Conservation (phyloP, 208 protist species). For the Crithidia thermophila region DNA sequence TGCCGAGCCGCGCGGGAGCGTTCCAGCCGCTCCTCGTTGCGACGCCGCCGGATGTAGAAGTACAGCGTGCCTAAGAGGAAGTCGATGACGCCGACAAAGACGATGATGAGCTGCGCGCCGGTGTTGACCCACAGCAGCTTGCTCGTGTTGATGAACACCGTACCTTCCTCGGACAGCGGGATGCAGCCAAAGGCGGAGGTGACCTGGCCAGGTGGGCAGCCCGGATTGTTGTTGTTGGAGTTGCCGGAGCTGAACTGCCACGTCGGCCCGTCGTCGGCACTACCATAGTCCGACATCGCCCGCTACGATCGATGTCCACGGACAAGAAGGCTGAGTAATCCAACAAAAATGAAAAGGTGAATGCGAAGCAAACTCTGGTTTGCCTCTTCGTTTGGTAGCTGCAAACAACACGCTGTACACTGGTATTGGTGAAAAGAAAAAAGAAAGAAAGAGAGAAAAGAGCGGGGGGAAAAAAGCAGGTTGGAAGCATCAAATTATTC, state of each 20-base stretch:
- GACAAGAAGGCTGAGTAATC: neutral
- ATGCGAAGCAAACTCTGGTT: no score
- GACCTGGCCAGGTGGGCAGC: constrained; percentile 20
- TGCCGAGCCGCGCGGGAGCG: constrained; percentile 24
- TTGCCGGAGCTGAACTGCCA: neutral
- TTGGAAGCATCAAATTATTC: neutral
- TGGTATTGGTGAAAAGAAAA: neutral
- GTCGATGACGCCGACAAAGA: constrained; percentile 34
- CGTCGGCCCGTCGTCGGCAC: neutral
- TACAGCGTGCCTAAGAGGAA: constrained; percentile 36
- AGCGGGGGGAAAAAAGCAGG: neutral
- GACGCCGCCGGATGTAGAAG: constrained; percentile 34
- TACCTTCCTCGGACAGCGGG: constrained; percentile 7
- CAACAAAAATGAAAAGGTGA: neutral
- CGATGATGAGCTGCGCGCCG: constrained; percentile 29
- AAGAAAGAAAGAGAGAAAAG: neutral
- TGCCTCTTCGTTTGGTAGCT: no score
- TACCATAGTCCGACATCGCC: neutral
- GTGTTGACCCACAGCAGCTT: constrained; percentile 40
- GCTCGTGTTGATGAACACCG: constrained; percentile 37
- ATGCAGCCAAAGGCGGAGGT: constrained; percentile 38
- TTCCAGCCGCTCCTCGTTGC: constrained; percentile 30
- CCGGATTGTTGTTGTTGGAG: neutral
- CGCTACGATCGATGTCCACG: neutral
- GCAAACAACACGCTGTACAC: neutral